Evolutionary conservation across 192 early-diverging fungal genomes (phyloP).

Genomic region (Entomortierella parvispora): DNA sequence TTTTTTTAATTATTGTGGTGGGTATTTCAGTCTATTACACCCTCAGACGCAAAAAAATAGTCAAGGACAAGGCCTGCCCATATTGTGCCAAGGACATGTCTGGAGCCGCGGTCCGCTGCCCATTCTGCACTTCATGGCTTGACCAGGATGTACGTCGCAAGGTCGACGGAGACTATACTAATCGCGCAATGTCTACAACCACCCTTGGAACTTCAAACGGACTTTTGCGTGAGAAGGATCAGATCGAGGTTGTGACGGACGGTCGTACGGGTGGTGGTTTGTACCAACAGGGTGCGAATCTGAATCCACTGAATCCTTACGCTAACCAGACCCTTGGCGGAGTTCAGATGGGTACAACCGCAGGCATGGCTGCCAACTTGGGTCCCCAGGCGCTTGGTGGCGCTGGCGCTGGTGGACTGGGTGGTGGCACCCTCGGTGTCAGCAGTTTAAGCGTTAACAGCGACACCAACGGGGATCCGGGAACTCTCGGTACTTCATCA

Average conservation of each 20-base stretch:
- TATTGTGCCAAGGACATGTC: slow-evolving; percentile 22
- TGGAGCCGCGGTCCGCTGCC: slow-evolving; percentile 22
- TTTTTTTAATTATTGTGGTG: neutral
- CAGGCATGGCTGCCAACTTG: no score
- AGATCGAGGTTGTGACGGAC: slow-evolving; percentile 1
- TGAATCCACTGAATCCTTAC: no score
- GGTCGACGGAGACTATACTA: neutral
- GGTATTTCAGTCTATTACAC: slow-evolving; percentile 22
- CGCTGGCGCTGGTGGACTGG: no score
- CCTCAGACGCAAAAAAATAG: neutral
- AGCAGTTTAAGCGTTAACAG: no score
- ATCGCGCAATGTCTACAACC: slow-evolving; percentile 6
- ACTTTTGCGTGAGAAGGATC: slow-evolving; percentile 6
- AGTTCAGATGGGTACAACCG: no score
- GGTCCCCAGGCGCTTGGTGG: no score
- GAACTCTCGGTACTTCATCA: no score
- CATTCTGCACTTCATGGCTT: slow-evolving; percentile 33
- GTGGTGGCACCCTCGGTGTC: no score
- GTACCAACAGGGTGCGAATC: neutral
- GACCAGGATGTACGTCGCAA: slow-evolving; percentile 26
- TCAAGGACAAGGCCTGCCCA: slow-evolving; percentile 18
- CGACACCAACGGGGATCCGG: no score
- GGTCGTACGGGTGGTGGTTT: neutral
- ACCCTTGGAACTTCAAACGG: slow-evolving; percentile 17
- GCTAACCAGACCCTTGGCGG: no score